phyloP scores from a whole-genome alignment of 805 yeast genomes.

The Candida fluviatilis region DNA sequence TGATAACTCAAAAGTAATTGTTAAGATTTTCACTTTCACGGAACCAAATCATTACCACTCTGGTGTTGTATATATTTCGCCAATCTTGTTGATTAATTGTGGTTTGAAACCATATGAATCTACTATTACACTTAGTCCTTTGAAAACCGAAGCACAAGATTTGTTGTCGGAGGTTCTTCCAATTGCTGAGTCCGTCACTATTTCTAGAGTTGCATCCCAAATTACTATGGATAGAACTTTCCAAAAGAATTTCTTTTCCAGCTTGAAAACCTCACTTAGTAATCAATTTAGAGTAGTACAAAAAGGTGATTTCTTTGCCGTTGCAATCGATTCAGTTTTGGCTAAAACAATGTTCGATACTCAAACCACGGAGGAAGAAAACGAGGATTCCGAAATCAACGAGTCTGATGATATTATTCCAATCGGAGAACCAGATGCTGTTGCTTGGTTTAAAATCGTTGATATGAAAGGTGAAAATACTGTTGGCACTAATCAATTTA shows the following conservation, averaged over 20 bases:
- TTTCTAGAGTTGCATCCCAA: constrained; percentile 67
- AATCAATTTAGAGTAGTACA: constrained; percentile 52
- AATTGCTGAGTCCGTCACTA: constrained; percentile 59
- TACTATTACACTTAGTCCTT: constrained; percentile 17
- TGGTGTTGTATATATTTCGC: constrained; percentile 54
- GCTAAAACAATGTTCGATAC: constrained; percentile 51
- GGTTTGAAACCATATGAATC: constrained; percentile 23
- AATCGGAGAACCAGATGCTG: constrained; percentile 58
- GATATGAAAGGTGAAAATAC: constrained; percentile 39
- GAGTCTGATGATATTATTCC: constrained; percentile 41
- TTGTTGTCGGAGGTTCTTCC: constrained; percentile 29
- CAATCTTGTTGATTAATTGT: constrained; percentile 52
- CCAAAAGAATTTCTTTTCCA: constrained; percentile 58
- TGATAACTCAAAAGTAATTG: constrained; percentile 14
- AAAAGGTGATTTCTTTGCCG: constrained; percentile 68
- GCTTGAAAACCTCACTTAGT: constrained; percentile 61
- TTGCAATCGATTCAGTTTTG: constrained; percentile 66
- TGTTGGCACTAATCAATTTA: constrained; percentile 34
- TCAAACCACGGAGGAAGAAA: constrained; percentile 21
- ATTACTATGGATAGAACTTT: constrained; percentile 58
- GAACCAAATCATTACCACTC: constrained; percentile 52
- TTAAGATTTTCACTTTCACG: constrained; percentile 53
- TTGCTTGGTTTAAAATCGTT: constrained; percentile 82
- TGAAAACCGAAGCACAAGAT: constrained; percentile 8
- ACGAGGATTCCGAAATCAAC: constrained; percentile 9